phyloP scores from a whole-genome alignment of 1,284 basidiomycete genomes.

The Acaromyces ingoldii region DNA sequence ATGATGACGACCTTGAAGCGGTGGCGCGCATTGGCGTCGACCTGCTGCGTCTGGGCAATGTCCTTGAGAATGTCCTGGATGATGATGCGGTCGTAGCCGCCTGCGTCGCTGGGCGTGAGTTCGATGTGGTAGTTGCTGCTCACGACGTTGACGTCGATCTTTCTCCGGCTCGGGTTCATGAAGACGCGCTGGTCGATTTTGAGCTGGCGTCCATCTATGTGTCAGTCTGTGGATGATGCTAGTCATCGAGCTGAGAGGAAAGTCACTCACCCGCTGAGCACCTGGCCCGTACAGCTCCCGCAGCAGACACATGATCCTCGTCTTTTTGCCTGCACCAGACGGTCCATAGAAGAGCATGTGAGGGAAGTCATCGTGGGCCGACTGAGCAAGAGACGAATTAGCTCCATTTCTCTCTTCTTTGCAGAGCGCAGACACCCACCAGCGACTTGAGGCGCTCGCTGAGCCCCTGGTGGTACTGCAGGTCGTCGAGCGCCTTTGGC shows the following conservation, averaged over 20 bases:
- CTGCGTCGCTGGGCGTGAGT: conserved; percentile 95
- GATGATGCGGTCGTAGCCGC: conserved; percentile 88
- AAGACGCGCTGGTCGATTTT: conserved; percentile 98
- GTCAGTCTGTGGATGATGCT: background rate
- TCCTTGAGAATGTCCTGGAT: conserved; percentile 97
- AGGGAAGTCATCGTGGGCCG: conserved; percentile 69
- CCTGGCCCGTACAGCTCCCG: conserved; percentile 85
- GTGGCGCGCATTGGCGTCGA: conserved; percentile 90
- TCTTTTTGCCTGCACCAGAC: conserved; percentile 96
- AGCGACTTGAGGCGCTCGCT: conserved; percentile 75
- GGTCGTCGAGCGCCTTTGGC: conserved; percentile 73
- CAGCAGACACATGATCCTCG: conserved; percentile 74
- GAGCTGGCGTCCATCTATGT: no score
- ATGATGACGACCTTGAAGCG: conserved; percentile 94
- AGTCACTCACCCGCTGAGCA: conserved; percentile 75
- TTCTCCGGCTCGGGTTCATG: conserved; percentile 86
- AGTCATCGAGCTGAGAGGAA: background rate
- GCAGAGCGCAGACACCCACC: conserved; percentile 55
- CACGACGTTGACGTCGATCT: conserved; percentile 93
- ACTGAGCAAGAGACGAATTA: conserved; percentile 13
- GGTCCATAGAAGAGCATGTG: conserved; percentile 98
- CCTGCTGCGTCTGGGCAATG: conserved; percentile 97
- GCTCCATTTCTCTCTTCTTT: no score
- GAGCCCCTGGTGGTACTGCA: conserved; percentile 82
- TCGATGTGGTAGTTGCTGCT: conserved; percentile 91